phyloP scores from a whole-genome alignment of 2,329 filamentous ascomycete genomes.

The Colletotrichum brevisporum region DNA sequence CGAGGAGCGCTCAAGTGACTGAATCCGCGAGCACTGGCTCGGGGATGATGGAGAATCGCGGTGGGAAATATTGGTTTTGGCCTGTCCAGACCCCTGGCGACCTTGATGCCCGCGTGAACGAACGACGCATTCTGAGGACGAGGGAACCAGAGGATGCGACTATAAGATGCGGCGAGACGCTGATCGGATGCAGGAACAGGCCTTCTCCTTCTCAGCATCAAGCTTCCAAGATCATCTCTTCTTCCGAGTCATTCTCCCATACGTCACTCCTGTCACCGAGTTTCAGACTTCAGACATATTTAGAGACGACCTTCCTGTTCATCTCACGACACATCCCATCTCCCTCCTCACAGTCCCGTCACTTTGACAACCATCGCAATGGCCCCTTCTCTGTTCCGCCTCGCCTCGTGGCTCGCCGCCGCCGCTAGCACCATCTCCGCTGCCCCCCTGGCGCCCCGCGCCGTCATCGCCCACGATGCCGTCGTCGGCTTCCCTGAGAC shows the following conservation, averaged over 20 bases:
- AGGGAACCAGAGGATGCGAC: neutral
- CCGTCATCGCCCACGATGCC: constrained; percentile 49
- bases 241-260: constrained; percentile 13
- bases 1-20: constrained; percentile 15
- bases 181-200: constrained; percentile 28
- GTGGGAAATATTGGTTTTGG: constrained; percentile 19
- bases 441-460: constrained; percentile 46
- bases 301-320: constrained; percentile 36
- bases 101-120: neutral
- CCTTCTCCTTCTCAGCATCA: neutral
- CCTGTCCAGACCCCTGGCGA: neutral
- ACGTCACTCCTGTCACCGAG: constrained; percentile 25
- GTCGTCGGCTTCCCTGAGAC: constrained; percentile 51
- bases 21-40: neutral
- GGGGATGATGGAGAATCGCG: constrained; percentile 23
- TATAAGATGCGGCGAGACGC: constrained; percentile 32
- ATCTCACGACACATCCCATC: constrained; percentile 9
- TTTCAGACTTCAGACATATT: constrained; percentile 32
- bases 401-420: constrained; percentile 40
- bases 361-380: constrained; percentile 12
- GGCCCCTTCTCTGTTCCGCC: constrained; percentile 38
- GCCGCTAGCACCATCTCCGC: constrained; percentile 37
- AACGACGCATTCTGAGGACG: constrained; percentile 9
- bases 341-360: neutral
- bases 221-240: neutral